Base-by-base conservation (phyloP, 2,329 filamentous ascomycete genomes). In the Aspergillus fructus region DNA sequence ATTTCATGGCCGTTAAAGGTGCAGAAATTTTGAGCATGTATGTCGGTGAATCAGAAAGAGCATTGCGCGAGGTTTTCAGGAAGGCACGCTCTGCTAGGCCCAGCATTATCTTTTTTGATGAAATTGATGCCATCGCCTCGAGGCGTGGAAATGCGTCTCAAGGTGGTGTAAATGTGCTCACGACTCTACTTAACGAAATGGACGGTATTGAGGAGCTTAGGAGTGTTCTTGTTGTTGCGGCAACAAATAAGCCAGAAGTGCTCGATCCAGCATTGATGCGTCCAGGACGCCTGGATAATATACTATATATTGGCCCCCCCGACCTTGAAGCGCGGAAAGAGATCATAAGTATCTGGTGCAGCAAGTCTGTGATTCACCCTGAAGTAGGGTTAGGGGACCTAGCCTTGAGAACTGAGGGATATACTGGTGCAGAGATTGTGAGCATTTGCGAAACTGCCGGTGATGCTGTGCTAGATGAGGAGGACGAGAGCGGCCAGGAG, bases 11-110 rank as follows among this genome's bases (percentile, higher is more conserved):
- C 8, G 90, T 97, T 63, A 96, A 97, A 76, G 93, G 92, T 24
- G 91, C 91, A 37, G 93, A 97, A 74, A 84, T 97, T 12, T 86
- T 96, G 59, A 96, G 92, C 76, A 96, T 96, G 90, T 97, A 97
- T 74, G 93, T 97, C 17, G 93, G 93, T 60, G 93, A 97, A 73
- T 93, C 92, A 2, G 93, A 97, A 76, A 86, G 91, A 11, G 88
- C 89, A 7, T 84, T 97, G 42, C 86, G 93, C 39, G 89, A 91
- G 55, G 85, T 97, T 1, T 97, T 97, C 71, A 84, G 88, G 53
- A 90, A 93, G 65, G 93, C 93, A 1, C 83, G 89, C 42, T 87
- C 89, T n/a, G 93, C 92, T 8, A 87, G 88, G 51, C 93, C 93
- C 0, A 92, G 90, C 71, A 93, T 97, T 74, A 92, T 97, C 66